Evolutionary conservation across 805 yeast genomes (phyloP).

Genomic region (Priceomyces castillae): DNA sequence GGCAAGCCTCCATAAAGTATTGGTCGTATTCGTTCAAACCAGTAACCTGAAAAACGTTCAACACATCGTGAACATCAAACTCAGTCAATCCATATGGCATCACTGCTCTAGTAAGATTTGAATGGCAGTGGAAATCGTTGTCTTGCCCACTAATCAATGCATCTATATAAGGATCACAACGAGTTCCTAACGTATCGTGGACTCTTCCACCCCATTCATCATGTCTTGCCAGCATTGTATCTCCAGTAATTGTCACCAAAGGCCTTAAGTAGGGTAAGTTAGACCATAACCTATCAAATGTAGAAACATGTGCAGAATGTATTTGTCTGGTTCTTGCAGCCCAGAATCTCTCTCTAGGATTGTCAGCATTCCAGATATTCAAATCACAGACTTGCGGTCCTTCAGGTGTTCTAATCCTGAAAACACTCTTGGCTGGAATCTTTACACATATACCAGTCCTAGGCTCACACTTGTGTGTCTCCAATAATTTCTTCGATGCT

Average conservation of each 20-base stretch:
- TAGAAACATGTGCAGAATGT: constrained; percentile 61
- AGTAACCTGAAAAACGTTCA: constrained; percentile 68
- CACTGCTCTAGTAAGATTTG: constrained; percentile 59
- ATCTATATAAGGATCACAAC: constrained; percentile 71
- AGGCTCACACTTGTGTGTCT: constrained; percentile 46
- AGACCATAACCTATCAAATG: constrained; percentile 63
- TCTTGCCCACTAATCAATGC: constrained; percentile 61
- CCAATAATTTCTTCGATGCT: constrained; percentile 42
- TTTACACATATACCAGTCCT: constrained; percentile 61
- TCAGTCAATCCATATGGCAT: constrained; percentile 61
- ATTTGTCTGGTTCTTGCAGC: constrained; percentile 67
- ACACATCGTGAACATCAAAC: constrained; percentile 65
- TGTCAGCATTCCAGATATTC: constrained; percentile 60
- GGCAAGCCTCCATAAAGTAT: constrained; percentile 69
- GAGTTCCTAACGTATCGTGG: constrained; percentile 64
- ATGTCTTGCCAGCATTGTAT: constrained; percentile 52
- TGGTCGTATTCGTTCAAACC: constrained; percentile 64
- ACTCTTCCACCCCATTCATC: constrained; percentile 66
- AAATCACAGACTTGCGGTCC: constrained; percentile 73
- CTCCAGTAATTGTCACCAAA: constrained; percentile 60
- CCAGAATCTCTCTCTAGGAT: constrained; percentile 66
- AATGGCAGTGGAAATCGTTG: constrained; percentile 65
- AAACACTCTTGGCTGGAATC: constrained; percentile 58
- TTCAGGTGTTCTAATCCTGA: constrained; percentile 60
- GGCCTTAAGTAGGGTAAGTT: constrained; percentile 65